Evolutionary conservation across 768 basidiomycete genomes (phyloP).

Genomic region (Mycena rebaudengoi): DNA sequence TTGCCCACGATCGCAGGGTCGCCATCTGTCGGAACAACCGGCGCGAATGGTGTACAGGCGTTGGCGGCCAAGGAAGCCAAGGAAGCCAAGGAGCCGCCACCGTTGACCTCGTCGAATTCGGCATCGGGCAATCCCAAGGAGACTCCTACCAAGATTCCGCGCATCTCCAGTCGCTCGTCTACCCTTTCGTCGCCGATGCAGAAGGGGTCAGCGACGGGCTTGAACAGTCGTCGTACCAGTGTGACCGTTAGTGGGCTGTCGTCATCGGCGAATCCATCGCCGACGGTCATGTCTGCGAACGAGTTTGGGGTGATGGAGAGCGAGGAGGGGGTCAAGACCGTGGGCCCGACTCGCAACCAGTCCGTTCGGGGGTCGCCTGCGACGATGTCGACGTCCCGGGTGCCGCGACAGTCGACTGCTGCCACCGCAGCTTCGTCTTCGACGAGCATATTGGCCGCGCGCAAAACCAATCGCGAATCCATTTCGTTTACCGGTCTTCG

Average conservation of each 20-base stretch:
- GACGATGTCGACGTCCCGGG: conserved; percentile 60
- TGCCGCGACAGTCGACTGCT: conserved; percentile 69
- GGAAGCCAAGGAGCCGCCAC: conserved; percentile 65
- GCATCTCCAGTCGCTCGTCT: conserved; percentile 87
- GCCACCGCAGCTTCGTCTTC: conserved; percentile 52
- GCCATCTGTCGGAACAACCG: conserved; percentile 81
- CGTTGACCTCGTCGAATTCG: conserved; percentile 62
- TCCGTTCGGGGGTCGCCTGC: conserved; percentile 75
- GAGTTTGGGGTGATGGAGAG: conserved; percentile 87
- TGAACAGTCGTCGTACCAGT: conserved; percentile 72
- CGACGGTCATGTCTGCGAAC: conserved; percentile 61
- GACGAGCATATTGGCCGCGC: conserved; percentile 56
- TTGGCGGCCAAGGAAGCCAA: too few relatives aligned
- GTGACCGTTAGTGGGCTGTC: conserved; percentile 59
- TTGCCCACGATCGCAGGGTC: conserved; percentile 94
- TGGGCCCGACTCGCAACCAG: conserved; percentile 53
- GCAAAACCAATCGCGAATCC: conserved; percentile 81
- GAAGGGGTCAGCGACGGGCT: conserved; percentile 60
- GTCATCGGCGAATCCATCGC: conserved; percentile 73
- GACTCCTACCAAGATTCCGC: conserved; percentile 92
- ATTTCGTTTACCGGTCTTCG: conserved; percentile 80
- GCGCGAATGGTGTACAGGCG: conserved; percentile 52
- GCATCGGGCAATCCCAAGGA: conserved; percentile 70
- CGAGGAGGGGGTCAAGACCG: conserved; percentile 58
- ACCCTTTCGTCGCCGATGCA: conserved; percentile 76